A percentile compares a stretch with the other conserved stretches of the same genome.
Evolutionary conservation across 176 grass and related monocot genomes (phyloP).

Genomic region (Rhipidocladum racemiflorum): DNA sequence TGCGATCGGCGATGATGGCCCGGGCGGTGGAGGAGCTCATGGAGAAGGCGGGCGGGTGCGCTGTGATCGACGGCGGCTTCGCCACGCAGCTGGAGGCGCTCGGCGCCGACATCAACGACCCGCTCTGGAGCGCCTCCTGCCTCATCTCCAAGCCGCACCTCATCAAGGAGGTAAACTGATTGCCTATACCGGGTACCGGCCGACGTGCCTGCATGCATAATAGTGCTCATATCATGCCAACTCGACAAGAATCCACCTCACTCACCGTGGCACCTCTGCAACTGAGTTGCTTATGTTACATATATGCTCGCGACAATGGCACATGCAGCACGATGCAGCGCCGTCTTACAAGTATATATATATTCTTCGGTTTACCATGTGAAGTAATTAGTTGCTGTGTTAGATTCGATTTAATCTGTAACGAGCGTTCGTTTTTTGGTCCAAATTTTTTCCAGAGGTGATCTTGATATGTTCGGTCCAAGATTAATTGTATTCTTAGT

Average conservation of each 20-base stretch:
- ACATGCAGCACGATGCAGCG: not conserved
- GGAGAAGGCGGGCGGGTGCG: conserved; percentile 61
- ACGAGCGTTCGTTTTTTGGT: not conserved
- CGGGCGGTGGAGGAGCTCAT: conserved; percentile 50
- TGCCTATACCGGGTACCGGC: not conserved
- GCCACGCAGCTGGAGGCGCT: conserved; percentile 87
- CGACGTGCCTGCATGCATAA: not conserved
- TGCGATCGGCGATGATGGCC: conserved; percentile 21
- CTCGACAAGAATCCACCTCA: not conserved
- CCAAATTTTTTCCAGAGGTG: too few relatives aligned
- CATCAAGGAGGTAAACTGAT: conserved; percentile 51
- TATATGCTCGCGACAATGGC: too few relatives aligned
- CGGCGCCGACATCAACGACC: conserved; percentile 79
- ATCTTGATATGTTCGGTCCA: too few relatives aligned
- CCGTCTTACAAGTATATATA: not conserved
- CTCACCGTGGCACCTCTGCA: not conserved
- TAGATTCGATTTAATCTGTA: not conserved
- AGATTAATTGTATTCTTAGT: not conserved
- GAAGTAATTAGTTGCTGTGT: not conserved
- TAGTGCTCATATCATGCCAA: not conserved
- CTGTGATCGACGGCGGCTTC: conserved; percentile 75
- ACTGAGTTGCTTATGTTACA: not conserved
- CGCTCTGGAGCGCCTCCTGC: conserved; percentile 76
- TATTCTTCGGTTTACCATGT: not conserved
- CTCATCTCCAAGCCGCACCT: conserved; percentile 67